Base-by-base conservation (phyloP, 2,329 filamentous ascomycete genomes). In the Ceratocystis lukuohia region DNA sequence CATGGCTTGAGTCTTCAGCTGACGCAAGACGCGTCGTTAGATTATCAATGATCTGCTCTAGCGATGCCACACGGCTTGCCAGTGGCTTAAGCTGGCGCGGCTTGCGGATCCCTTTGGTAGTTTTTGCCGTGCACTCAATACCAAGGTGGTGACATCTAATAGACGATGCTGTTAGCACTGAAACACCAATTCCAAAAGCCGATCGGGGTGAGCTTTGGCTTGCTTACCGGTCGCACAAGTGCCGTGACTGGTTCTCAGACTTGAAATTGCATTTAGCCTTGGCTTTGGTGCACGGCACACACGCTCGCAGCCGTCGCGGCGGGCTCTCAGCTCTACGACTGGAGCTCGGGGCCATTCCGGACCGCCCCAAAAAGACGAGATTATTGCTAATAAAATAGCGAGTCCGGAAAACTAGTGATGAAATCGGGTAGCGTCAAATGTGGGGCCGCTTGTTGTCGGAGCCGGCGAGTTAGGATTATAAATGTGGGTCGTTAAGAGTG, bases 41-140 rank as follows among this genome's bases (percentile, higher is more conserved):
- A 10, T 66, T 68, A n/a, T 71, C 70, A 25, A 72, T 69, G 8
- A 71, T 70, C 56, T 71, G 68, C 62, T 72, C 71, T 65, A 72
- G 41, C 17, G 68, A 70, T 7, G 70, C 70, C n/a, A 73, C 69
- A 6, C 71, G 71, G 56, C 71, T 72, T 25, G 69, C 69, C 22
- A 70, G 61, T 12, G 69, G 69, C 45, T 71, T 71, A 41, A 75
- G 71, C 59, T 72, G 74, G 17, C 74, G 71, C 5, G 74, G 70
- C 66, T 70, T 75, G 64, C 74, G 71, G 62, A 76, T 61, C 20
- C 71, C 69, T 53, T 67, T 72, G 2, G 71, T 71, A 5, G 71
- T 69, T 69, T 74, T 75, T 1, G 71, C 70, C 3, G 65, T 57
- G 64, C 75, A 76, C 3, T 71, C 69, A 2, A 72, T 71, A 2